Conservation (phyloP, 352 stramenopile species). For the Globisporangium radiosum region DNA sequence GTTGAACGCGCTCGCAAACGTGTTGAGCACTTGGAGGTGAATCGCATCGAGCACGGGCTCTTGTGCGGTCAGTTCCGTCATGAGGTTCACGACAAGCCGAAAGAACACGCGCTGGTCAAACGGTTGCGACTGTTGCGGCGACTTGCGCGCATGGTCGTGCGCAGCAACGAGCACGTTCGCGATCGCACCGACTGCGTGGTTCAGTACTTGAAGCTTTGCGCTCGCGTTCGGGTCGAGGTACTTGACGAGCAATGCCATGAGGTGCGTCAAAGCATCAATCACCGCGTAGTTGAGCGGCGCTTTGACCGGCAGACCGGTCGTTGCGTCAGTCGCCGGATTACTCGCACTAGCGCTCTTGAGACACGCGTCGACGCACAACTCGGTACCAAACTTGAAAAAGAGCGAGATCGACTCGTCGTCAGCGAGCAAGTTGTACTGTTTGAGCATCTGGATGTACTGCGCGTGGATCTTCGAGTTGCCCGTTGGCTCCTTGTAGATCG, state of each 20-base stretch:
- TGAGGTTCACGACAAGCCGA: slow-evolving; percentile 96
- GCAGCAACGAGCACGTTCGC: slow-evolving; percentile 91
- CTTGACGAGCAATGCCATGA: slow-evolving; percentile 95
- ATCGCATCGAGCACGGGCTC: slow-evolving; percentile 92
- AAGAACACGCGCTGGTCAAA: slow-evolving; percentile 99
- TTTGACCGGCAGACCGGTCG: slow-evolving; percentile 21
- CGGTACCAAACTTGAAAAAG: slow-evolving; percentile 95
- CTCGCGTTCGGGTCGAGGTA: slow-evolving; percentile 86
- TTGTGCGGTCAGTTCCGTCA: slow-evolving; percentile 95
- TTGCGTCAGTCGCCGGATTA: slow-evolving; percentile 27
- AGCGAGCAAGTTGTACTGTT: slow-evolving; percentile 94
- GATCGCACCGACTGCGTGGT: slow-evolving; percentile 93
- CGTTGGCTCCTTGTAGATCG: slow-evolving; percentile 92
- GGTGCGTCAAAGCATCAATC: slow-evolving; percentile 94
- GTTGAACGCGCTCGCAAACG: slow-evolving; percentile 96
- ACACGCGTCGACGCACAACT: slow-evolving; percentile 96
- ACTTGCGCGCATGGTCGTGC: slow-evolving; percentile 72
- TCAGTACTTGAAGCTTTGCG: slow-evolving; percentile 86
- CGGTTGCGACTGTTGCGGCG: slow-evolving; percentile 40
- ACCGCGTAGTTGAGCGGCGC: slow-evolving; percentile 88
- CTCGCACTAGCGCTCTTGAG: slow-evolving; percentile 78
- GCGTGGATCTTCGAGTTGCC: slow-evolving; percentile 93
- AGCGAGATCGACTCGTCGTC: slow-evolving; percentile 95
- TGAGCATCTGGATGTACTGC: slow-evolving; percentile 97
- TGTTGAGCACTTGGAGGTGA: slow-evolving; percentile 93